A percentile compares a stretch with the other conserved stretches of the same genome.
phyloP scores from a whole-genome alignment of 2,329 filamentous ascomycete genomes.

The Pyrenophora graminea region DNA sequence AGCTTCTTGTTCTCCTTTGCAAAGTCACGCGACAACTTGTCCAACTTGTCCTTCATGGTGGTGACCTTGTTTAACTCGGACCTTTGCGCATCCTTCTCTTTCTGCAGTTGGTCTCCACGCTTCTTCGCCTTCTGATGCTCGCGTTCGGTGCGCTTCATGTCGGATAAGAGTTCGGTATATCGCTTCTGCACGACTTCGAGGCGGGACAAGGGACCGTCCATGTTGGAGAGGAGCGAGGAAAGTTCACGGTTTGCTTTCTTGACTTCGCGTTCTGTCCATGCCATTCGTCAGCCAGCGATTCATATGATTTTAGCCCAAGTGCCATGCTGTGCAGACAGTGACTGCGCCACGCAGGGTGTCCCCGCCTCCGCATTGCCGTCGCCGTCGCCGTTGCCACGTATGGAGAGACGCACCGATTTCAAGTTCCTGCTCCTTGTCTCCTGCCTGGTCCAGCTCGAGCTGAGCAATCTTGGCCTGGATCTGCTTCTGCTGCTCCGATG shows the following conservation, averaged over 20 bases:
- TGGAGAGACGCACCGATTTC: constrained; percentile 73
- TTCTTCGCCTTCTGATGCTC: constrained; percentile 97
- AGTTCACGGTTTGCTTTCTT: constrained; percentile 92
- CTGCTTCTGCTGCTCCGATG: constrained; percentile 87
- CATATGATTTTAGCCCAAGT: constrained; percentile 8
- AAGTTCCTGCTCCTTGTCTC: constrained; percentile 91
- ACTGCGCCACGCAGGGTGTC: constrained; percentile 11
- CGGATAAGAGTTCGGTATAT: constrained; percentile 86
- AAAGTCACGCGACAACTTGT: constrained; percentile 92
- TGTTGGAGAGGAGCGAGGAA: constrained; percentile 78
- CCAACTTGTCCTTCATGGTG: constrained; percentile 91
- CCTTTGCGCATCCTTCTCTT: constrained; percentile 89
- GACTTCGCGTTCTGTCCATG: constrained; percentile 78
- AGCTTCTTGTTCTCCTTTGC: constrained; percentile 98
- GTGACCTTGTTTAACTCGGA: constrained; percentile 89
- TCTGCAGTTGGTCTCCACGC: constrained; percentile 88
- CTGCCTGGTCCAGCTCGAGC: constrained; percentile 88
- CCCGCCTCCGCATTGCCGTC: constrained; percentile 8
- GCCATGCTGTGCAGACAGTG: constrained; percentile 7
- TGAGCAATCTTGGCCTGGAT: constrained; percentile 93
- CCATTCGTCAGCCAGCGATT: constrained; percentile 33
- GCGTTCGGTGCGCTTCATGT: constrained; percentile 94
- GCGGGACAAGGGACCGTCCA: constrained; percentile 89
- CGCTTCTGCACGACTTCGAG: constrained; percentile 89
- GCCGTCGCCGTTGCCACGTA: constrained; percentile 3